Evolutionary conservation across 2,329 filamentous ascomycete genomes (phyloP).

Genomic region (Aspergillus niger): DNA sequence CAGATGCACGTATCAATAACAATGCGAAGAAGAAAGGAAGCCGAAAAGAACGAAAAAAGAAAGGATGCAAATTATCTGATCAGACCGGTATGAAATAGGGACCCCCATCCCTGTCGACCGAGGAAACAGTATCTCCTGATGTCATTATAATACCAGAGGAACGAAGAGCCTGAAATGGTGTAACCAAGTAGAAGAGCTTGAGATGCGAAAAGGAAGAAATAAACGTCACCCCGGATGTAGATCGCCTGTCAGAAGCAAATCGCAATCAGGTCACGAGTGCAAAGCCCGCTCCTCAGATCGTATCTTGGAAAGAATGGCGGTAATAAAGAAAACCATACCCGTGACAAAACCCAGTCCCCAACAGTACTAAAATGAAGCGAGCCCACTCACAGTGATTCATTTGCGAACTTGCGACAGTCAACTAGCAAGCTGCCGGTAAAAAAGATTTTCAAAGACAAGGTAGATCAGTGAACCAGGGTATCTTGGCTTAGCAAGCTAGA

Average conservation of each 20-base stretch:
- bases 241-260: constrained; percentile 21
- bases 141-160: constrained; percentile 20
- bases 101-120: constrained; percentile 24
- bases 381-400: constrained; percentile 29
- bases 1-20: constrained; percentile 10
- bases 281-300: not conserved
- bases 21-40: constrained; percentile 15
- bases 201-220: constrained; percentile 16
- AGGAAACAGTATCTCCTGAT: constrained; percentile 23
- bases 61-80: constrained; percentile 17
- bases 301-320: not conserved
- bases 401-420: constrained; percentile 11
- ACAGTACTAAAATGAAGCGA: constrained; percentile 18
- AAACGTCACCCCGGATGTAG: constrained; percentile 24
- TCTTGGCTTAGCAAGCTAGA: constrained; percentile 4
- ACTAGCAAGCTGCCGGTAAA: not conserved
- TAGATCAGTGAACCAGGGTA: not conserved
- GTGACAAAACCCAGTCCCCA: not conserved
- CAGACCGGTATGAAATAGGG: constrained; percentile 27
- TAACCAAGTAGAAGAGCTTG: constrained; percentile 18
- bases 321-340: not conserved
- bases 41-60: constrained; percentile 30
- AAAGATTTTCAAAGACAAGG: not conserved
- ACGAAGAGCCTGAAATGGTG: constrained; percentile 19
- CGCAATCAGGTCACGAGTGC: constrained; percentile 13